phyloP scores from a whole-genome alignment of 495 filamentous ascomycete genomes.

The Niebla homalea region DNA sequence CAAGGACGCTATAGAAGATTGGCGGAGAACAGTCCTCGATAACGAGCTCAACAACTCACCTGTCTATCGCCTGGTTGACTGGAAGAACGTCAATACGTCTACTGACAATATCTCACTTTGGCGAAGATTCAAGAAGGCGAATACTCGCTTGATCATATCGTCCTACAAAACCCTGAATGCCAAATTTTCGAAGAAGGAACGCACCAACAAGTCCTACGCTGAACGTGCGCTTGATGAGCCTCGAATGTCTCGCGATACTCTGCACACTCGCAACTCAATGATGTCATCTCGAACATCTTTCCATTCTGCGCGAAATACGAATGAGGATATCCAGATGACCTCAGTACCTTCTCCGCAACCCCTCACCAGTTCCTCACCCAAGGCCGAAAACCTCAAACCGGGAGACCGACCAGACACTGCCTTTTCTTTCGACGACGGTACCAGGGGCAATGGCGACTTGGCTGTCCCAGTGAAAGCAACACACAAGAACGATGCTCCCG shows the following conservation, averaged over 20 bases:
- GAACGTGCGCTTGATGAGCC: conserved; percentile 37
- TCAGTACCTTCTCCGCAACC: conserved; percentile 75
- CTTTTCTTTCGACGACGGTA: conserved; percentile 15
- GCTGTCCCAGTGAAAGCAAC: conserved; percentile 16
- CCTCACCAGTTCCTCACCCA: conserved; percentile 25
- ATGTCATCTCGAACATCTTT: conserved; percentile 49
- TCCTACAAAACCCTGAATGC: conserved; percentile 44
- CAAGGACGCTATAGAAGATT: conserved; percentile 98
- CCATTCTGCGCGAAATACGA: conserved; percentile 27
- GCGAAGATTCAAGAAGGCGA: conserved; percentile 87
- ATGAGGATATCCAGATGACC: conserved; percentile 73
- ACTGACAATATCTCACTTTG: conserved; percentile 76
- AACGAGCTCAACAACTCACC: conserved; percentile 94
- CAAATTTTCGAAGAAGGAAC: conserved; percentile 27
- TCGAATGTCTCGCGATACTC: conserved; percentile 56
- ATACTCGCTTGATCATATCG: conserved; percentile 45
- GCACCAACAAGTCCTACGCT: conserved; percentile 25
- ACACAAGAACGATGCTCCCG: conserved; percentile 22
- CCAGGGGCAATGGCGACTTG: conserved; percentile 19
- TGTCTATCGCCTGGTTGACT: conserved; percentile 76
- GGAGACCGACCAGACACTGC: conserved; percentile 24
- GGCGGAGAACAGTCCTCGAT: conserved; percentile 80
- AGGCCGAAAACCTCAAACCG: conserved; percentile 17
- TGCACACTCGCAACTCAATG: conserved; percentile 45
- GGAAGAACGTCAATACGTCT: conserved; percentile 85